phyloP scores from a whole-genome alignment of 2,329 filamentous ascomycete species.

The Aspergillus japonicus region DNA sequence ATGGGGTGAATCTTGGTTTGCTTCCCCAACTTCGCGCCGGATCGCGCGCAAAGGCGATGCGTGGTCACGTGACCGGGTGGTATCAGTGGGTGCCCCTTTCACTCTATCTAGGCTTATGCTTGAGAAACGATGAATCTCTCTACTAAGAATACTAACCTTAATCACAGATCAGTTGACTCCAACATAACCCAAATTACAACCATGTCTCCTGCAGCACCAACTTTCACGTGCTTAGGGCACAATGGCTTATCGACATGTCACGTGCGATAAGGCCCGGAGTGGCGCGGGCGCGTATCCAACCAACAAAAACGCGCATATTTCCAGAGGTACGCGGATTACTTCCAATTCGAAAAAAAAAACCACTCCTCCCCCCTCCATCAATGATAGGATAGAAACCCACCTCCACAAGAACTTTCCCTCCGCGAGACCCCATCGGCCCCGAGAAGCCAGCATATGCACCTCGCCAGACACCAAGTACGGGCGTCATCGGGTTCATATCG shows the following conservation, averaged over 20 bases:
- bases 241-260: neutral
- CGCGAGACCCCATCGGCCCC: too few species aligned
- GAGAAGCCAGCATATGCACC: constrained; percentile 27
- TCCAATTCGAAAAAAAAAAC: too few species aligned
- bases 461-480: constrained; percentile 17
- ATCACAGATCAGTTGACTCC: neutral
- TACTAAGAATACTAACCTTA: too few species aligned
- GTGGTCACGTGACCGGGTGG: neutral
- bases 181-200: neutral
- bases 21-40: constrained; percentile 5
- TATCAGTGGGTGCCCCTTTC: too few species aligned
- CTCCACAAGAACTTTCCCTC: neutral
- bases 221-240: neutral
- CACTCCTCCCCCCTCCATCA: neutral
- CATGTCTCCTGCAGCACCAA: neutral
- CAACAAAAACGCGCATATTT: neutral
- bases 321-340: too few species aligned
- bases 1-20: constrained; percentile 7
- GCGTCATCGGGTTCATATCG: constrained; percentile 21
- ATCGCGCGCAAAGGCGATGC: constrained; percentile 6
- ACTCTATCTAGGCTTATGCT: too few species aligned
- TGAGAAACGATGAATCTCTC: too few species aligned
- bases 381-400: neutral
- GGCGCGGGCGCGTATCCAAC: neutral
- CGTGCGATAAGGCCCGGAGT: neutral